These are phyloP conservation scores for Coemansia sp. DNA, from an alignment of 192 early-diverging fungal genomes.

Conservation along the genomic window DNA sequence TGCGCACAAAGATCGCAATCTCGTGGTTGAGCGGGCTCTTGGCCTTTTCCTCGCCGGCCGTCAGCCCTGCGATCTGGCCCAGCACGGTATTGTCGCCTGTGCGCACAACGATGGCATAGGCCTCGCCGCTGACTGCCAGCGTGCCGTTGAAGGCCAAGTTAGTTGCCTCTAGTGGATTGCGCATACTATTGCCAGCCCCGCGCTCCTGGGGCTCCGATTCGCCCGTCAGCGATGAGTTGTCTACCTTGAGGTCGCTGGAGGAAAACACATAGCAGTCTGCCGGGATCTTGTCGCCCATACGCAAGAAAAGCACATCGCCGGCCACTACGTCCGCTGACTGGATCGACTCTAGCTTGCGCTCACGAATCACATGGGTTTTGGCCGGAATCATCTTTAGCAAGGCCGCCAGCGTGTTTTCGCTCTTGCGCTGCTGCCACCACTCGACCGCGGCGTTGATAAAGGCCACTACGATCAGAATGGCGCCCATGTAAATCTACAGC, in stretches of 20 bases:
- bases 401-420: conserved; percentile 82
- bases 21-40: conserved; percentile 74
- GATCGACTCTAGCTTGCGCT: conserved; percentile 65
- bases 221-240: conserved; percentile 95
- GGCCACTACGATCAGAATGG: conserved; percentile 82
- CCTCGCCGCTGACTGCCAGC: conserved; percentile 79
- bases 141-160: conserved; percentile 92
- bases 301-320: conserved; percentile 86
- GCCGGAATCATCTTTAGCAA: conserved; percentile 90
- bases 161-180: conserved; percentile 88
- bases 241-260: conserved; percentile 87
- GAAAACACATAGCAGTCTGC: conserved; percentile 84
- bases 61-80: conserved; percentile 91
- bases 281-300: conserved; percentile 93
- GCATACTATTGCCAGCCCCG: conserved; percentile 57
- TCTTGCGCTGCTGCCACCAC: conserved; percentile 90
- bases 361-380: conserved; percentile 78
- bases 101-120: conserved; percentile 88
- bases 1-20: conserved; percentile 79
- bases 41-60: conserved; percentile 72
- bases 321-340: conserved; percentile 72
- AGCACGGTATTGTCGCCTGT: conserved; percentile 92
- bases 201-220: conserved; percentile 95
- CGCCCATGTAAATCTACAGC: conserved; percentile 78
- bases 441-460: conserved; percentile 91